Evolutionary conservation across 2,329 filamentous ascomycete species (phyloP).

Genomic region (Cytospora piceae): DNA sequence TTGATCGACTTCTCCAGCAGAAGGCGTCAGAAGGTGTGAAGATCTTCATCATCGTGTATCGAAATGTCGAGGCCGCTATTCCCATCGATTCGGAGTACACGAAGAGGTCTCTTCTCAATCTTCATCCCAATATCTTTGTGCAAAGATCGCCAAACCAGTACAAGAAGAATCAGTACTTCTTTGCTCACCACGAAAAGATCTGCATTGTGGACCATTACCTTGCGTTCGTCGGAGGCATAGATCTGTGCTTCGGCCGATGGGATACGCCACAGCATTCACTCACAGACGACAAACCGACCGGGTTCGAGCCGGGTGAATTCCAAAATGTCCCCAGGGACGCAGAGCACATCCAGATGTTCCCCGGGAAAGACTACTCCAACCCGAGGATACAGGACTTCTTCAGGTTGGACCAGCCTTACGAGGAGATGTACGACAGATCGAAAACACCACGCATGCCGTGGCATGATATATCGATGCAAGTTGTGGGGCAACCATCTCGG

Average conservation of each 20-base stretch:
- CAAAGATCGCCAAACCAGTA: slow-evolving; percentile 97
- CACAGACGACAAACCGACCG: slow-evolving; percentile 91
- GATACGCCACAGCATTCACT: slow-evolving; percentile 92
- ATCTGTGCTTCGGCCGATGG: slow-evolving; percentile 97
- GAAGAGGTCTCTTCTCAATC: slow-evolving; percentile 91
- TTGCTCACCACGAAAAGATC: slow-evolving; percentile 98
- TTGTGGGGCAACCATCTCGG: slow-evolving; percentile 92
- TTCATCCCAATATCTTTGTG: slow-evolving; percentile 95
- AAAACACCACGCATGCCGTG: slow-evolving; percentile 94
- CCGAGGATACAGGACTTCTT: slow-evolving; percentile 95
- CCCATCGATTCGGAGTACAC: slow-evolving; percentile 99
- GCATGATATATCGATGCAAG: slow-evolving; percentile 98
- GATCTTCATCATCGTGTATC: slow-evolving; percentile 95
- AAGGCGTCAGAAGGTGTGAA: slow-evolving; percentile 97
- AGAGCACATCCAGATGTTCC: slow-evolving; percentile 94
- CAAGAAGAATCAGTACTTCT: slow-evolving; percentile 99
- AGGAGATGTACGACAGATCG: slow-evolving; percentile 96
- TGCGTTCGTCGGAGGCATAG: slow-evolving; percentile 92
- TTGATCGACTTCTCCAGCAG: slow-evolving; percentile 88
- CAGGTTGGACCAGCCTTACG: slow-evolving; percentile 88
- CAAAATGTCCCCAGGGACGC: slow-evolving; percentile 80
- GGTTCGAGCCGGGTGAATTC: slow-evolving; percentile 78
- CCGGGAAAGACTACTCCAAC: slow-evolving; percentile 98
- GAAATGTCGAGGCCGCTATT: slow-evolving; percentile 95
- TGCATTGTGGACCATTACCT: slow-evolving; percentile 95